Conservation (phyloP, 2,329 filamentous ascomycete genomes). For the Aspergillus sp. region DNA sequence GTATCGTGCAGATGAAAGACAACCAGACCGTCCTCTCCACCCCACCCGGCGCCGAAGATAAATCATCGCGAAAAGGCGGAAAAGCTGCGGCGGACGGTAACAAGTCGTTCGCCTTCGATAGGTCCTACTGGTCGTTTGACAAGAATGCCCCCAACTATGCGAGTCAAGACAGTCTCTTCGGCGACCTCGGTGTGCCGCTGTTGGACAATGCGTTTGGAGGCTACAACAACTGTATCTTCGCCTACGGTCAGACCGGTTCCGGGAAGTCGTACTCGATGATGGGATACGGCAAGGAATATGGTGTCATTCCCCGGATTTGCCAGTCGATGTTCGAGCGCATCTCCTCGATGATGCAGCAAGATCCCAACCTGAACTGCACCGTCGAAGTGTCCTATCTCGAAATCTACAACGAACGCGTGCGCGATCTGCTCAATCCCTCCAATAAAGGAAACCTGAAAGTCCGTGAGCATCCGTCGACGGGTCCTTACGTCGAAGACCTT, state of each 20-base stretch:
- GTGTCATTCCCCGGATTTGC: constrained; percentile 95
- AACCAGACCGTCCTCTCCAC: constrained; percentile 83
- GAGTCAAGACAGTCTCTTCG: constrained; percentile 83
- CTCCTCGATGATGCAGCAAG: constrained; percentile 59
- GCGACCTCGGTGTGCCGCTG: constrained; percentile 82
- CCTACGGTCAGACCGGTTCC: constrained; percentile 96
- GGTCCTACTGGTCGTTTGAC: constrained; percentile 97
- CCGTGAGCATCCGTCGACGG: constrained; percentile 94
- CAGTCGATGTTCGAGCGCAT: constrained; percentile 97
- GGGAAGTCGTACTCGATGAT: constrained; percentile 99
- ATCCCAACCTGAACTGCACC: constrained; percentile 79
- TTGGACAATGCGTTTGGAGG: constrained; percentile 97
- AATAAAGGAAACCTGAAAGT: constrained; percentile 97
- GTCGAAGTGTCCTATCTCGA: constrained; percentile 98
- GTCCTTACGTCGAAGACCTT: constrained; percentile 96
- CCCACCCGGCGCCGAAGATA: constrained; percentile 61
- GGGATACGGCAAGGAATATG: constrained; percentile 94
- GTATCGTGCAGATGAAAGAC: constrained; percentile 95
- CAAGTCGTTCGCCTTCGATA: constrained; percentile 93
- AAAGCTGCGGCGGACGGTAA: constrained; percentile 67
- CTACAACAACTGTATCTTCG: constrained; percentile 99
- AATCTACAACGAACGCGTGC: constrained; percentile 97
- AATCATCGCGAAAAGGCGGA: constrained; percentile 48
- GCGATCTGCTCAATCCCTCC: constrained; percentile 89
- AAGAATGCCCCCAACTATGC: constrained; percentile 78